Base-by-base conservation (phyloP, 352 stramenopile species). In the Phytophthora pisi region DNA sequence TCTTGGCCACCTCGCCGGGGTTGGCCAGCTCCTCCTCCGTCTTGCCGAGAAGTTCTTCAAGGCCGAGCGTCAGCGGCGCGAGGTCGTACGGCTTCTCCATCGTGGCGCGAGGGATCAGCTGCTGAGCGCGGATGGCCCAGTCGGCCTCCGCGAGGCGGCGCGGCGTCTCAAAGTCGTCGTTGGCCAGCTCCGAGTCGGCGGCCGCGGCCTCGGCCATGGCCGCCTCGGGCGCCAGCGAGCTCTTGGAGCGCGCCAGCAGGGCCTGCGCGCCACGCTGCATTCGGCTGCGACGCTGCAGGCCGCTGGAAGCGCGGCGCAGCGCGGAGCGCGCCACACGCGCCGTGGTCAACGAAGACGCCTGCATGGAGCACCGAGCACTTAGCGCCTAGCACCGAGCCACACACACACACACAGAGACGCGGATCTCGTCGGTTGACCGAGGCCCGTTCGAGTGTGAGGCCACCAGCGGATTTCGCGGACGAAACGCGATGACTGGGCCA, bases 91-190 rank as follows among this genome's bases (percentile, higher is more conserved):
- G 68, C 51, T 77, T 76, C 46, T 79, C 64, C 7, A 92, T 70
- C 13, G 74, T 77, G 28, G 74, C 36, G 13, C 84, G 79, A 36
- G 84, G 84, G 51, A 80, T 70, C 10, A 92, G 54, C 11, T 73
- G 55, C 56, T 88, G 74, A 1, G 81, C 81, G 46, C 82, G 74
- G 28, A 89, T 74, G 34, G 84, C 75, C 84, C 84, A 92, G 28
- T 90, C 84, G 7, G 84, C 84, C 30, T 86, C 63, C 1, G 53
- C 68, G 38, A 74, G 72, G 45, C 56, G 82, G 51, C 52, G 64
- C 11, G 51, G 50, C 45, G 47, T 4, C 43, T 78, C 62, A 15
- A 79, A 55, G 28, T 66, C 60, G 30, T 61, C 65, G 20, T 20
- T 20, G 10, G 47, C 28, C 7, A 53, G 31, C 16, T 70, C 66